phyloP scores from a whole-genome alignment of 164 flowering plant species.

The Piper betle region DNA sequence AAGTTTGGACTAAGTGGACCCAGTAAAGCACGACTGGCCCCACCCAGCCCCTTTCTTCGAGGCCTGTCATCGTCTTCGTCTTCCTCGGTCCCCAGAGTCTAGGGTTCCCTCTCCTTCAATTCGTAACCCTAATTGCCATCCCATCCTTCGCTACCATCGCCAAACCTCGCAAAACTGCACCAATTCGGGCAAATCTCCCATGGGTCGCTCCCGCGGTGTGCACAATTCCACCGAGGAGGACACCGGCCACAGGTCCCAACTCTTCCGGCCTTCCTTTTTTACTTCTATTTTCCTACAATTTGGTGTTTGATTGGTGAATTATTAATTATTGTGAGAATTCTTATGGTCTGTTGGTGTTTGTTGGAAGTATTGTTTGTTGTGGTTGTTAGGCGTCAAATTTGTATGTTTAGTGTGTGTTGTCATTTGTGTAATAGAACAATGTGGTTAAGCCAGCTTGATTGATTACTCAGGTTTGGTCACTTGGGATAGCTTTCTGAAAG shows the following conservation, averaged over 20 bases:
- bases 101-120: not conserved
- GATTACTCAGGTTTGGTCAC: no score
- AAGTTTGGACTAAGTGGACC: no score
- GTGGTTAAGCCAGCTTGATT: no score
- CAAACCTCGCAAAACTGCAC: not conserved
- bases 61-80: not conserved
- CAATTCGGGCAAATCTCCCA: not conserved
- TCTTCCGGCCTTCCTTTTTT: not conserved
- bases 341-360: not conserved
- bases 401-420: not conserved
- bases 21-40: no score
- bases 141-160: not conserved
- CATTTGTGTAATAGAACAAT: not conserved
- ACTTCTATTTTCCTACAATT: not conserved
- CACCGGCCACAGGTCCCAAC: slow-evolving; percentile 8
- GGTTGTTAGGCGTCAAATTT: not conserved
- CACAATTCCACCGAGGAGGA: slow-evolving; percentile 13
- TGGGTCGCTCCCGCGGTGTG: slow-evolving; percentile 16
- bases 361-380: not conserved
- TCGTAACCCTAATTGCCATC: not conserved
- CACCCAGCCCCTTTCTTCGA: not conserved
- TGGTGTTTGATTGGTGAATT: not conserved
- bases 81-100: not conserved
- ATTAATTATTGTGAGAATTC: not conserved
- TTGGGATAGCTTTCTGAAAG: no score